A percentile compares a stretch with the other conserved stretches of the same genome.
Evolutionary conservation across 441 rosid species (phyloP).

Genomic region (Croton laevigatus): DNA sequence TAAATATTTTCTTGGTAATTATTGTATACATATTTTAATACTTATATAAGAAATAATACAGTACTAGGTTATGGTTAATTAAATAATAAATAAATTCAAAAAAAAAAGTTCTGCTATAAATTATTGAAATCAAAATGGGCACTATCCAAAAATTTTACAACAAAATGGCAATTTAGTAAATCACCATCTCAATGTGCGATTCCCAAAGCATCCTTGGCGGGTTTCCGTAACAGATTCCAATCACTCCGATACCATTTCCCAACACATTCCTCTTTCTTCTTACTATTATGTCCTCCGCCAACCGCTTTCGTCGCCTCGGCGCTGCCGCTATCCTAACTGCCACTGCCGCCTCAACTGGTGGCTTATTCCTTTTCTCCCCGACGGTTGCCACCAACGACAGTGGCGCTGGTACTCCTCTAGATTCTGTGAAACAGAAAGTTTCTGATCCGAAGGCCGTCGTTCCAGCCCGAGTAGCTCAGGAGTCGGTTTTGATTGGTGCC

Average conservation of each 20-base stretch:
- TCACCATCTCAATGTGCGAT: constrained; percentile 7
- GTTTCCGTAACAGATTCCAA: constrained; percentile 17
- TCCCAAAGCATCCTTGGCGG: constrained; percentile 29
- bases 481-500: constrained; percentile 58
- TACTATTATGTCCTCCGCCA: constrained; percentile 64
- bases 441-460: constrained; percentile 48
- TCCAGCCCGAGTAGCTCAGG: constrained; percentile 68
- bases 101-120: too few species aligned
- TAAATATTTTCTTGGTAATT: too few species aligned
- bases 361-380: constrained; percentile 35
- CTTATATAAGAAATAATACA: too few species aligned
- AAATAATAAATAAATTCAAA: too few species aligned
- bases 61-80: too few species aligned
- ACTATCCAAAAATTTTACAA: not conserved
- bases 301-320: constrained; percentile 60
- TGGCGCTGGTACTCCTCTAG: constrained; percentile 39
- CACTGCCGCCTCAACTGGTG: constrained; percentile 47
- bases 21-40: too few species aligned
- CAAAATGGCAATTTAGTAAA: constrained; percentile 27
- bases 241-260: not conserved
- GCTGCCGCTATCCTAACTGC: constrained; percentile 45
- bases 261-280: not conserved
- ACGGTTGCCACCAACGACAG: constrained; percentile 55
- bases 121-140: too few species aligned
- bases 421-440: constrained; percentile 48